Evolutionary conservation across 257 asterid species (phyloP), one percentile per base, ranked within the genome.

Genomic region (Cynanchum wilfordii): DNA sequence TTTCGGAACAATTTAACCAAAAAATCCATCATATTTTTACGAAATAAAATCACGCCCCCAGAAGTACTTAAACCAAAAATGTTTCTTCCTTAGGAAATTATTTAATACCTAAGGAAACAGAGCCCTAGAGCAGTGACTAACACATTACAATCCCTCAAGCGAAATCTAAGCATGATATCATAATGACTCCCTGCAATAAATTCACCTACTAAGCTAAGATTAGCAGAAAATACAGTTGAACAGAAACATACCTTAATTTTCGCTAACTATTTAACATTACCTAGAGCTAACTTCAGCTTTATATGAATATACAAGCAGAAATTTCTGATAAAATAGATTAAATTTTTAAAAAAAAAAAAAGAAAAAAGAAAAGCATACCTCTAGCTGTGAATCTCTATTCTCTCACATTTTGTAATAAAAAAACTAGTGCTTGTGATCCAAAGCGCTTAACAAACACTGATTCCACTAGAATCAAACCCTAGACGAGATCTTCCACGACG

Each of bases 341-440:
- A n/a, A n/a, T n/a, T 33, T 3, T 33, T 3, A 20, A 56, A 9
- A 24, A 7, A 55, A 72, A 38, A 24, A 17, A 3, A 51, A 40
- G 24, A 30, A 30, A 30, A 20, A 4, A 40, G 29, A 42, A 19
- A 10, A 17, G 8, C 82, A 57, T 60, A 86, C 90, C 86, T 78
- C 42, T 69, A 68, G 73, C 80, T 68, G 62, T 55, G 69, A 71
- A 79, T 76, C 82, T 67, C 67, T 73, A 71, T 78, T 74, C 82
- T 67, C 67, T 73, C 86, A 79, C 85, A 52, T 76, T 44, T 44
- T 67, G 68, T 79, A 47, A 42, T 1, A 42, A 60, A 45, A 45
- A 74, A 63, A 13, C 33, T 68, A 29, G 75, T 71, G 76, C 77
- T 71, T 71, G 30, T 54, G 68, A 66, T 75, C 47, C 16, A 19